Evolutionary conservation across 352 stramenopile genomes (phyloP), one percentile per base, ranked within the genome.

Genomic region (Phytophthora pluvialis): DNA sequence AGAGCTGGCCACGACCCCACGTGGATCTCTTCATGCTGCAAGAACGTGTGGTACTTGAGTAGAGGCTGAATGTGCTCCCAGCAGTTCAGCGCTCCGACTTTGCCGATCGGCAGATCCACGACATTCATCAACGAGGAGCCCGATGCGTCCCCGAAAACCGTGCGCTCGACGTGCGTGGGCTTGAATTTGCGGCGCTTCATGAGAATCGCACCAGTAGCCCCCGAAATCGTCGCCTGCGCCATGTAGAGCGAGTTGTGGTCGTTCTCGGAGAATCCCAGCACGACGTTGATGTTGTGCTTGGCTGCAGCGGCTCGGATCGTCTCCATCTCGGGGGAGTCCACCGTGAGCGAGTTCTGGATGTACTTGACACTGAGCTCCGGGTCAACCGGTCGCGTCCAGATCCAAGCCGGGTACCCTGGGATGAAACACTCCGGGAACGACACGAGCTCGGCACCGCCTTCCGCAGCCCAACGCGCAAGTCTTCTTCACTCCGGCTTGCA

Each of bases 221-320:
- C 54, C 7, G 60, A 70, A 40, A 70, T 70, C 42, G 57, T 68
- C 5, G 35, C 61, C 49, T 70, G 55, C 16, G 55, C 16, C 26
- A 71, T 58, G 60, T 74, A 74, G 5, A 74, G 54, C 66, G 60
- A 67, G 54, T 74, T 59, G 51, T 66, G 45, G 60, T 74, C 53
- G 16, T 21, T 74, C 60, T 74, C 66, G 7, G 66, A 70, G 60
- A 70, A 70, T 25, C 60, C 66, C 6, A 74, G 28, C 21, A 21
- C 42, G 48, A 74, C 48, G 43, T 63, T 69, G 60, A 70, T 57
- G 21, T 2, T 21, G 21, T 21, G 21, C 15, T 53, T 56, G 13
- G 54, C 50, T 12, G 60, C 53, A n/a, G 54, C 21, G n/a, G 60
- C 53, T 29, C 55, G 50, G 39, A 74, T 74, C 25, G 28, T 66